Base-by-base conservation (phyloP, 139 green algal species). In the Prasinococcaceae sp. region DNA sequence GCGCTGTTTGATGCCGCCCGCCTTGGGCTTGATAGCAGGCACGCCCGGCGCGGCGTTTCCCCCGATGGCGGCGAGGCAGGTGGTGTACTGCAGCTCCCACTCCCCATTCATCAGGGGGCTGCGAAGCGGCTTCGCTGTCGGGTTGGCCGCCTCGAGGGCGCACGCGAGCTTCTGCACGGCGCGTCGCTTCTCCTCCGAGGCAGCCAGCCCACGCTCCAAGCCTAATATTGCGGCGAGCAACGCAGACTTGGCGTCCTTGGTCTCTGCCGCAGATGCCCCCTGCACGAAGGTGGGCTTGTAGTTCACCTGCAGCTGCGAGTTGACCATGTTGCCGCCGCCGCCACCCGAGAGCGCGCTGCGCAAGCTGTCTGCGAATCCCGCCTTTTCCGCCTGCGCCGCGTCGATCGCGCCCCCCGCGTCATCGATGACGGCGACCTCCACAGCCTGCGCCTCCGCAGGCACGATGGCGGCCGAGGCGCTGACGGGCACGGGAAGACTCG, bases 21-120 rank as follows among this genome's bases (percentile, higher is more conserved):
- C 46, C 10, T 20, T 14, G 33, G 33, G 33, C 33, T 41, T 41
- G n/a, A n/a, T n/a, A n/a, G n/a, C n/a, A n/a, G n/a, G n/a, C 33
- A 14, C 33, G 14, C 33, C 33, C 12, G 14, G 33, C 14, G 14
- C 33, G 33, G 12, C 33, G 14, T 14, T 14, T 6, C 24, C 42
- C 6, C 55, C 55, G 9, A 63, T 16, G 8, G 32, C 37, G 3
- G 8, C 41, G 10, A 6, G 9, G 35, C 20, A 27, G 3, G 58
- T 66, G 12, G 58, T 66, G 47, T 66, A 66, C 58, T 57, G 44
- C 30, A 66, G 47, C 48, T 27, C 42, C 58, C 58, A 66, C n/a
- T 32, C 17, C 3, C 58, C 58, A 37, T 58, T 66, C 20, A 58
- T 27, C 6, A 66, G 58, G 16, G 47, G 45, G 4, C 14, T 40